phyloP scores from a whole-genome alignment of 2,329 filamentous ascomycete species.

The Diaporthe sp. region DNA sequence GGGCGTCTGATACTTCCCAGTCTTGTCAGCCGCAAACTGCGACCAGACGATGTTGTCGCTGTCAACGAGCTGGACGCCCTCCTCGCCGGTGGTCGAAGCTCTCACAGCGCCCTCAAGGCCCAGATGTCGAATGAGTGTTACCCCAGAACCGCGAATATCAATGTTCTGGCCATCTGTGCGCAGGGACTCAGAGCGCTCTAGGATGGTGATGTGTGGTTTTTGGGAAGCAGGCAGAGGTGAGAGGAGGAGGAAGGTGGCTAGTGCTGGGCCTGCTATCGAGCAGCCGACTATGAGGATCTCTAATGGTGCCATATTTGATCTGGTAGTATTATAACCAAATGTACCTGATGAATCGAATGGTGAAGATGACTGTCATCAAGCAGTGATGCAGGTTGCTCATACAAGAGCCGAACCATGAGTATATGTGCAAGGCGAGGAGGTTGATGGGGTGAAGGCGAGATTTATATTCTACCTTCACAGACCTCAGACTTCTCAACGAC shows the following conservation, averaged over 20 bases:
- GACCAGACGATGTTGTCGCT: constrained; percentile 44
- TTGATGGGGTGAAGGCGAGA: neutral
- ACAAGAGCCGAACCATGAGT: neutral
- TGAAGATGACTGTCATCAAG: no score
- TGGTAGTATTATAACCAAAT: fast-evolving
- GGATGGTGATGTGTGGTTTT: constrained; percentile 52
- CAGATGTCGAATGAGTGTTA: constrained; percentile 55
- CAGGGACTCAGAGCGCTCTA: constrained; percentile 55
- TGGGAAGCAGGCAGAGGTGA: constrained; percentile 41
- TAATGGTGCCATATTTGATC: constrained; percentile 44
- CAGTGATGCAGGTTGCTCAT: neutral
- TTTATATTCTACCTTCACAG: no score
- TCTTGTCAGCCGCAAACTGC: constrained; percentile 46
- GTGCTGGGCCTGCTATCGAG: constrained; percentile 54
- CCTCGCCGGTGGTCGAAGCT: constrained; percentile 51
- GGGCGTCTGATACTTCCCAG: constrained; percentile 48
- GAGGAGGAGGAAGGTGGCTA: constrained; percentile 58
- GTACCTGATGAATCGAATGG: neutral
- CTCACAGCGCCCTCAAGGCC: constrained; percentile 53
- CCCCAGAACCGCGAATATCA: constrained; percentile 57
- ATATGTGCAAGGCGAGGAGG: no score
- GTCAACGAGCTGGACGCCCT: constrained; percentile 54
- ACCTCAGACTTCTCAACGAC: no score
- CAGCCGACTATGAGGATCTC: constrained; percentile 54
- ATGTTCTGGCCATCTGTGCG: constrained; percentile 57